Percentiles rank a stretch among this genome's conserved stretches.
Conservation (phyloP, 306 rosid species). For the Lathyrus oleraceus region DNA sequence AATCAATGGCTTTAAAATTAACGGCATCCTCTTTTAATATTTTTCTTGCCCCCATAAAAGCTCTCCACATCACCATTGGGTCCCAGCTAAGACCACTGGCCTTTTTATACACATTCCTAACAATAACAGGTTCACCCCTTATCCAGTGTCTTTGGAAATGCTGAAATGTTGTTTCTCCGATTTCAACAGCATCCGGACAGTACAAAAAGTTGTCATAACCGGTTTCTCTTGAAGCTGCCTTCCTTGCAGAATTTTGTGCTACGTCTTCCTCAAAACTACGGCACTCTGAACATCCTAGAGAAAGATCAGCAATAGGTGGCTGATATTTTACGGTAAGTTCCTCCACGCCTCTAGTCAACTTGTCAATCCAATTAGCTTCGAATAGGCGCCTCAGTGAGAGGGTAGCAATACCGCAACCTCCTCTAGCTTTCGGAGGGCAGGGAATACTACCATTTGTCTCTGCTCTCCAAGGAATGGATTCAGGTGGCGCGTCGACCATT, state of each 20-base stretch:
- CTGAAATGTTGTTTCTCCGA: constrained; percentile 45
- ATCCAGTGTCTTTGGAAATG: constrained; percentile 68
- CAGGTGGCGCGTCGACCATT: constrained; percentile 22
- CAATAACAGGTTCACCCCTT: constrained; percentile 66
- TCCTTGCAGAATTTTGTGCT: constrained; percentile 42
- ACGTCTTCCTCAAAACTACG: constrained; percentile 32
- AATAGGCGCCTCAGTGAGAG: constrained; percentile 53
- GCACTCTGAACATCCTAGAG: constrained; percentile 48
- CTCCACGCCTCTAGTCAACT: constrained; percentile 46
- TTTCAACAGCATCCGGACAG: constrained; percentile 53
- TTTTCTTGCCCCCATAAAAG: constrained; percentile 50
- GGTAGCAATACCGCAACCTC: constrained; percentile 55
- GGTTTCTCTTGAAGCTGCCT: constrained; percentile 55
- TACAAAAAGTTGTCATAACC: constrained; percentile 54
- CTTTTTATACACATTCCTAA: constrained; percentile 51
- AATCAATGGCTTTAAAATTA: constrained; percentile 55
- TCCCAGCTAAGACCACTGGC: constrained; percentile 73
- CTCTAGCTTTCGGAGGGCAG: constrained; percentile 58
- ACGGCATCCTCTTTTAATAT: constrained; percentile 50
- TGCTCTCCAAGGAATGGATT: constrained; percentile 48
- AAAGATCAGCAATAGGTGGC: constrained; percentile 46
- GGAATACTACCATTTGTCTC: constrained; percentile 52
- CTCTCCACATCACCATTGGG: constrained; percentile 80
- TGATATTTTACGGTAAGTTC: constrained; percentile 48
- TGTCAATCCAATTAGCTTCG: constrained; percentile 54